Conservation (phyloP, 306 rosid genomes). For the Trifolium dubium region DNA sequence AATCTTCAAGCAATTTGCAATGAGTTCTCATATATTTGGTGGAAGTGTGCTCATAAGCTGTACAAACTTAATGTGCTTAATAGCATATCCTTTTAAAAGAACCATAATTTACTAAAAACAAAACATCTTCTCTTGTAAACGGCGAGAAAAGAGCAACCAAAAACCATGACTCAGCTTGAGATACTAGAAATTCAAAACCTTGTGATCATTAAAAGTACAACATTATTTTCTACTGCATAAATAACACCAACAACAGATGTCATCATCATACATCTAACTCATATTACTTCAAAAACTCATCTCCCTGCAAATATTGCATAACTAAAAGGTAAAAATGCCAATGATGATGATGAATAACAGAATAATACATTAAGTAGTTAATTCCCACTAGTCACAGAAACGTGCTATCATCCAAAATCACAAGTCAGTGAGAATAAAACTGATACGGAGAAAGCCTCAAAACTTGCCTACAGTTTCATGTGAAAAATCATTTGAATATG, state of each 20-base stretch:
- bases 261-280: conserved; percentile 33
- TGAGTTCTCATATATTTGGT: not conserved
- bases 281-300: conserved; percentile 26
- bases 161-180: conserved; percentile 25
- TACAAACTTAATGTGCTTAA: no score
- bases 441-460: conserved; percentile 38
- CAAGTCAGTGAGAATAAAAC: conserved; percentile 38
- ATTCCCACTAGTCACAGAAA: conserved; percentile 46
- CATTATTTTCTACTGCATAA: conserved; percentile 40
- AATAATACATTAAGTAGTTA: conserved; percentile 38
- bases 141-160: conserved; percentile 3
- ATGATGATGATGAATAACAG: conserved; percentile 14
- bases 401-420: conserved; percentile 34
- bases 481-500: conserved; percentile 60
- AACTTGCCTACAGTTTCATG: conserved; percentile 36
- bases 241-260: conserved; percentile 15
- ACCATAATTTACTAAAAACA: not conserved
- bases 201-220: not conserved
- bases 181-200: conserved; percentile 3
- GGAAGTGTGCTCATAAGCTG: not conserved
- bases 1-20: not conserved
- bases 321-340: conserved; percentile 34
- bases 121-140: not conserved
- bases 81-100: no score
- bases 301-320: conserved; percentile 32